Conservation (phyloP, 805 yeast species). For the Candida broadrunensis region DNA sequence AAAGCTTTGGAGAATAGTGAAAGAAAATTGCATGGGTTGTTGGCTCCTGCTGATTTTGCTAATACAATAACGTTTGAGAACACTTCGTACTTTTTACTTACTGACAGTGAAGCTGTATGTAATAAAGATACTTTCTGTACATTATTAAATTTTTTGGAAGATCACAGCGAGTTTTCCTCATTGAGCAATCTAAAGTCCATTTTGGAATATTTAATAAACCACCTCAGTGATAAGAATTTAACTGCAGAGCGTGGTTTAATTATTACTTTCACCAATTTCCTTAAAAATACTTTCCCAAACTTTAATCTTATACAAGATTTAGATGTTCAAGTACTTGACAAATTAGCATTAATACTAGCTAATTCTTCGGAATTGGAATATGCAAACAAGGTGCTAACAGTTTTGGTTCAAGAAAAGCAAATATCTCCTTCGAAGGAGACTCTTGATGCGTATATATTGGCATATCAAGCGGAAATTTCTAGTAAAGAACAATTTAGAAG, state of each 20-base stretch:
- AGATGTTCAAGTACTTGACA: constrained; percentile 12
- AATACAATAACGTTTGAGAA: constrained; percentile 7
- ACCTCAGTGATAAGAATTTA: not conserved
- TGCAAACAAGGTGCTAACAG: constrained; percentile 10
- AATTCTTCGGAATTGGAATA: constrained; percentile 11
- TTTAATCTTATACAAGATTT: not conserved
- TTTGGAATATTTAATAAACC: not conserved
- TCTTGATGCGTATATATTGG: constrained; percentile 15
- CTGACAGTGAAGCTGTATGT: not conserved
- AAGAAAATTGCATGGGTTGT: constrained; percentile 9
- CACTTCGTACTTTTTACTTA: constrained; percentile 7
- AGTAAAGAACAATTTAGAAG: constrained; percentile 10
- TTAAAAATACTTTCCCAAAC: not conserved
- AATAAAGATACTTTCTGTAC: constrained; percentile 7
- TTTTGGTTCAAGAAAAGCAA: constrained; percentile 9
- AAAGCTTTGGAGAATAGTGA: constrained; percentile 15
- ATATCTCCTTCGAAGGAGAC: constrained; percentile 21
- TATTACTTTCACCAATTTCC: not conserved
- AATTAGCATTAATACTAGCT: constrained; percentile 18
- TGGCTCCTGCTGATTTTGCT: constrained; percentile 7
- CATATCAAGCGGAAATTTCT: constrained; percentile 9
- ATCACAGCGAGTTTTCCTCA: constrained; percentile 5
- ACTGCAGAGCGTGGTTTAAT: not conserved
- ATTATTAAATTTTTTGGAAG: constrained; percentile 10
- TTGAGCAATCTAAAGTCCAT: not conserved